Evolutionary conservation across 305 asterid genomes (phyloP), one percentile per base, ranked within the genome.

Genomic region (Fraxinus floribunda): DNA sequence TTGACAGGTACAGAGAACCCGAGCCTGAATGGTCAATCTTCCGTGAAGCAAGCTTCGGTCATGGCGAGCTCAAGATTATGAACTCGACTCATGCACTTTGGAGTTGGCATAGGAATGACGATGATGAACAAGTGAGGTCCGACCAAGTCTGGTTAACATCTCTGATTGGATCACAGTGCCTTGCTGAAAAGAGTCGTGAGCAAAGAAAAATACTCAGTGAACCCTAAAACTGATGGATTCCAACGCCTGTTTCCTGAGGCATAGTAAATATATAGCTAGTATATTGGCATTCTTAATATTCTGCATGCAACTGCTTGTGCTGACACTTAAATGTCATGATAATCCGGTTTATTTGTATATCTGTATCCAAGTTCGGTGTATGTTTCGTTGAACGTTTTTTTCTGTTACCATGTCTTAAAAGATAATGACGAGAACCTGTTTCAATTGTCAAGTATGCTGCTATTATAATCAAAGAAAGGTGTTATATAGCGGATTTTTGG

Each of bases 31-130:
- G 98, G 97, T 92, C 97, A 3, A 91, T 74, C 6, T 95, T 95
- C 85, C 94, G 94, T 0, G 97, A 95, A 88, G 98, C 98, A 78
- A 93, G 98, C 88, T 95, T 95, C 68, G 98, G 98, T 5, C 98
- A 95, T 81, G 98, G 98, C 11, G 95, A 89, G 86, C 86, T 95
- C 68, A 87, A 79, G 62, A 75, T 93, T 18, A 88, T 81, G 76
- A 95, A 95, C 86, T 78, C 92, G 34, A 90, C 90, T 73, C 98
- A 93, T 74, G 93, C 97, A 0, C 88, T 89, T 68, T 93, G 98
- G 97, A 90, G 93, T 81, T 93, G 98, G 98, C 97, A 95, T 52
- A 84, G 97, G 83, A 95, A 93, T 77, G 93, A 91, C 10, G 93
- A 92, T 24, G 98, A 95, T 38, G 97, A 90, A 78, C 86, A 90